Base-by-base conservation (phyloP, 495 filamentous ascomycete species). In the Tetracladium setigerum region DNA sequence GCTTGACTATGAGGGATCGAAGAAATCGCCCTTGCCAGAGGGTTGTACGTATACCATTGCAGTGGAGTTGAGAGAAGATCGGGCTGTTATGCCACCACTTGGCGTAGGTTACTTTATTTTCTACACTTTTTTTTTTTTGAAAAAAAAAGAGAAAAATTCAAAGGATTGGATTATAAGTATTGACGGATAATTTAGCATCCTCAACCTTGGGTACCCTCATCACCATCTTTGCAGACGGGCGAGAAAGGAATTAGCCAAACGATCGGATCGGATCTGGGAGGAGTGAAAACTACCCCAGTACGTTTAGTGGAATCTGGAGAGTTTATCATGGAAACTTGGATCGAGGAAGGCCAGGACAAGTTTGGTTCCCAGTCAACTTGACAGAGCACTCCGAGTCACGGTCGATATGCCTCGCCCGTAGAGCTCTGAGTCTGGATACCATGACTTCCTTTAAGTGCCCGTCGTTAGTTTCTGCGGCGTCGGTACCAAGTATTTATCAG, bases 31-130 rank as follows among this genome's bases (percentile, higher is more conserved):
- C 2, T 57, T 95, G 49, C 87, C 89, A 0, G 66, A 74, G 16
- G 76, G 83, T 49, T 94, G 89, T 64, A 85, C 84, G 14, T 97
- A 87, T 58, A 95, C 87, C 12, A 70, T 97, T 19, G 87, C 83
- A 30, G 81, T 95, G 22, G 92, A 97, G 66, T 68, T 95, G 50
- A 76, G 80, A 31, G 82, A 87, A 41, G 79, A 86, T 39, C 22
- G 3, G 3, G 22, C 3, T 3, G 76, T 77, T 2, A 71, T 81
- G 33, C 77, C 84, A 16, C 92, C 89, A n/a, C 79, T 89, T 52
- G 81, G 81, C 34, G 79, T 71, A 67, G 24, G 46, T 46, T 43
- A 10, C 38, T 34, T 15, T 18, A 24, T 16, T 19, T 19, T 22
- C 4, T 46, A 8, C 5, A 17, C 17, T 6, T 13, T 13, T 41